Evolutionary conservation across 2,329 filamentous ascomycete genomes (phyloP), one percentile per base, ranked within the genome.

Genomic region (Aspergillus sojae): DNA sequence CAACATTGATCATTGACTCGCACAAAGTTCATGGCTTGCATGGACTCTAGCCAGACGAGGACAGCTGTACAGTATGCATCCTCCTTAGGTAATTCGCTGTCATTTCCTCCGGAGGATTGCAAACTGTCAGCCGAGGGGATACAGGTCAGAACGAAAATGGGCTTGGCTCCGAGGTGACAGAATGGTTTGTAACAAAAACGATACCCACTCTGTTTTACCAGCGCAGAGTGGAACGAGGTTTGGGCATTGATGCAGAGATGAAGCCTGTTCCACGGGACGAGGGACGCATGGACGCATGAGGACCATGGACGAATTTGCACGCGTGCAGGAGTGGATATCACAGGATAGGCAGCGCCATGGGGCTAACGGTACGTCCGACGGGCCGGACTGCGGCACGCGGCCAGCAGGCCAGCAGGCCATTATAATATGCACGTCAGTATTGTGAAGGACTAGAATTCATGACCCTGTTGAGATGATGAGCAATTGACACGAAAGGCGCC

Each of bases 341-440:
- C 26, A 62, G 57, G 57, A 65, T 59, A 45, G 64, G 34, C 59
- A 63, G 66, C 57, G 54, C 56, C 66, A 65, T 68, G 67, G 67
- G 67, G 67, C 68, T 67, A 66, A 62, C 64, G 62, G 68, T 61
- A 71, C 60, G 65, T 57, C 67, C 63, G 65, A 72, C 70, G 70
- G 68, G 62, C 69, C 69, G 70, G 65, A 39, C 60, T 68, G 66
- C 66, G 63, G 64, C 63, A 64, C 67, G 67, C 66, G 65, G 69
- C 66, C 68, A 66, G 62, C 53, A 65, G 50, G 32, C 57, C 61
- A 63, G 62, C 61, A 68, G 61, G 63, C 60, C 65, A 55, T 55
- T 26, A 69, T 65, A 67, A 59, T 52, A 70, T 68, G 68, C 67
- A 70, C 54, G 67, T 68, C 68, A 67, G 45, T 57, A 63, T 63